Evolutionary conservation across 305 asterid species (phyloP).

Genomic region (Solanum hybrid): DNA sequence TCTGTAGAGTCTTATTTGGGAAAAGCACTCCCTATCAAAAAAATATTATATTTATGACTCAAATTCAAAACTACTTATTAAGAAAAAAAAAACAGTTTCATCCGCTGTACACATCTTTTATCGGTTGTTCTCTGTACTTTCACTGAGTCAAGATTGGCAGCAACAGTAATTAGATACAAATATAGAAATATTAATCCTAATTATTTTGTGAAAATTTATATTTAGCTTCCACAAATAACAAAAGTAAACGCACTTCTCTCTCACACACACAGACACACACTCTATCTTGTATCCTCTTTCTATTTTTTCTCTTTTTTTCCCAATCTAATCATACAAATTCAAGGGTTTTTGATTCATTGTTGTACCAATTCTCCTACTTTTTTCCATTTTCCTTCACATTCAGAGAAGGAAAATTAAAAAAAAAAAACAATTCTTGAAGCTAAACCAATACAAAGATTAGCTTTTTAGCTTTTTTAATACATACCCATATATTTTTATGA

Average conservation of each 20-base stretch:
- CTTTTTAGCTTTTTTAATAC: not conserved
- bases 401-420: not conserved
- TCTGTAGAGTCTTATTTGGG: fast-evolving
- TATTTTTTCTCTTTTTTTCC: slow-evolving; percentile 4
- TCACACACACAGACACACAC: not conserved
- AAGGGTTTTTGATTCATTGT: slow-evolving; percentile 8
- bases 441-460: not conserved
- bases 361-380: not conserved
- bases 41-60: too few relatives aligned
- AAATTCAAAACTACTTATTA: too few relatives aligned
- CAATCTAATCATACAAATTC: slow-evolving; percentile 10
- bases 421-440: not conserved
- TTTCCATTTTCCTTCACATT: not conserved
- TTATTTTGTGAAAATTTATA: not conserved
- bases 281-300: not conserved
- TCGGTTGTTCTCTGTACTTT: not conserved
- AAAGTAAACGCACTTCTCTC: not conserved
- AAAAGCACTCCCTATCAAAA: too few relatives aligned
- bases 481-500: not conserved
- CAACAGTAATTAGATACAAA: not conserved
- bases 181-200: not conserved
- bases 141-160: not conserved
- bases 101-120: fast-evolving
- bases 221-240: not conserved
- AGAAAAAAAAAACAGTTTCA: fast-evolving